Conservation (phyloP, 2,329 filamentous ascomycete genomes). For the Claviceps spartinae region DNA sequence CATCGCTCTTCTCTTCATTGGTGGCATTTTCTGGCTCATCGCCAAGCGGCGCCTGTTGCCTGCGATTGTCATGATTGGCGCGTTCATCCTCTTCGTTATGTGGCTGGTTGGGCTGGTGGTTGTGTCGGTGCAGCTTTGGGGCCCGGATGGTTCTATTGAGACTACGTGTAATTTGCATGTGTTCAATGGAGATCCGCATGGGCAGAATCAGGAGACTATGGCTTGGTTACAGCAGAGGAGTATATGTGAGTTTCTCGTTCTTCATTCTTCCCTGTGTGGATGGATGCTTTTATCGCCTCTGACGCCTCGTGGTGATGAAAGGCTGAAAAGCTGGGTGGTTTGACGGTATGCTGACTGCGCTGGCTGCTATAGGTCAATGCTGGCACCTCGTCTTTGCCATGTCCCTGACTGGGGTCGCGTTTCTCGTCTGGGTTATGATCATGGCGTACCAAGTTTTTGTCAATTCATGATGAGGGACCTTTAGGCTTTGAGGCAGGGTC, state of each 20-base stretch:
- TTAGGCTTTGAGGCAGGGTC: no score
- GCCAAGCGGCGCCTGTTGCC: conserved; percentile 46
- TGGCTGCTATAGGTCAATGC: conserved; percentile 32
- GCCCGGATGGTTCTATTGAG: conserved; percentile 43
- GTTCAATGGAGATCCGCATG: conserved; percentile 34
- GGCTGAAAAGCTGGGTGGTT: no score
- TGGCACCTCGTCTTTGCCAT: conserved; percentile 55
- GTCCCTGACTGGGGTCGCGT: conserved; percentile 43
- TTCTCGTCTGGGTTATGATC: conserved; percentile 54
- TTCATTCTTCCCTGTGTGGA: neutral
- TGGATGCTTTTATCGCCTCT: neutral
- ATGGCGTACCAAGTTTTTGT: conserved; percentile 54
- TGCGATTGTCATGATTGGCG: conserved; percentile 48
- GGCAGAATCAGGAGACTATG: conserved; percentile 39
- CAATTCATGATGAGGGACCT: conserved; percentile 16
- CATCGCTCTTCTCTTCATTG: conserved; percentile 53
- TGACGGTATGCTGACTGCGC: conserved; percentile 8
- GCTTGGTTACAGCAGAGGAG: conserved; percentile 51
- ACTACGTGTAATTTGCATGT: conserved; percentile 46
- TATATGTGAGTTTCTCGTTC: conserved; percentile 39
- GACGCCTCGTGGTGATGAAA: neutral
- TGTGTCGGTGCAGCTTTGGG: conserved; percentile 49
- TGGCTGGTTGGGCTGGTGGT: conserved; percentile 54
- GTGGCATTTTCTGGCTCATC: conserved; percentile 49
- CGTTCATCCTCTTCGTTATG: conserved; percentile 53